Base-by-base conservation (phyloP, 1,139 yeast species). In the Protomyces inouyei region DNA sequence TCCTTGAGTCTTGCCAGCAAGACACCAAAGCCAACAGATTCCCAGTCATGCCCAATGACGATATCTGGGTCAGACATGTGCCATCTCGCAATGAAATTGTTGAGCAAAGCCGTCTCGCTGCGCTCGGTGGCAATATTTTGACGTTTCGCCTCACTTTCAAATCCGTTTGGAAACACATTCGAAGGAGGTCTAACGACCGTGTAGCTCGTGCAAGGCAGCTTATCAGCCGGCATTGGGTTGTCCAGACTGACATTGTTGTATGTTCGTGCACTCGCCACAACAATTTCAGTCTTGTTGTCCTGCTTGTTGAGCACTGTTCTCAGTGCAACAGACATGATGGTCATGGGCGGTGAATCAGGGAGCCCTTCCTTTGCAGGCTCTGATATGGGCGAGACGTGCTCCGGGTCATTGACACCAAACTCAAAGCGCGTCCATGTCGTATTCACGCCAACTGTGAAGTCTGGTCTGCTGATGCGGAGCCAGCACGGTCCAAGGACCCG, bases 401-500 rank as follows among this genome's bases (percentile, higher is more conserved):
- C 71, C 2, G 95, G 87, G 8, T 79, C 74, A 1, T 75, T 71
- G 1, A 88, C 82, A 0, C 86, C 77, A 2, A 87, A 84, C 71
- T 91, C 97, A 32, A 88, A 81, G 67, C 83, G 83, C 76, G 96
- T 88, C 79, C 92, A 95, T 0, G 97, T 86, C 1, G 89, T 81
- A 71, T 87, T 87, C 66, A 79, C 82, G 66, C 86, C 77, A 0
- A 84, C 75, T 23, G 76, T 74, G 70, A 88, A 87, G 69, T 86
- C 84, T 55, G 87, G 87, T 57, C 82, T 80, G 52, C 80, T 78
- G 59, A 95, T 79, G 64, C 87, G 87, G 63, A 93, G 78, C 98
- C 98, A 93, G 73, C 98, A 91, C 0, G 99, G 99, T 4, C 99
- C 99, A 97, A 91, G 91, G 52, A 93, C 81, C 69, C 87, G 85